Base-by-base conservation (phyloP, 2,329 filamentous ascomycete genomes). In the Diplodia intermedia region DNA sequence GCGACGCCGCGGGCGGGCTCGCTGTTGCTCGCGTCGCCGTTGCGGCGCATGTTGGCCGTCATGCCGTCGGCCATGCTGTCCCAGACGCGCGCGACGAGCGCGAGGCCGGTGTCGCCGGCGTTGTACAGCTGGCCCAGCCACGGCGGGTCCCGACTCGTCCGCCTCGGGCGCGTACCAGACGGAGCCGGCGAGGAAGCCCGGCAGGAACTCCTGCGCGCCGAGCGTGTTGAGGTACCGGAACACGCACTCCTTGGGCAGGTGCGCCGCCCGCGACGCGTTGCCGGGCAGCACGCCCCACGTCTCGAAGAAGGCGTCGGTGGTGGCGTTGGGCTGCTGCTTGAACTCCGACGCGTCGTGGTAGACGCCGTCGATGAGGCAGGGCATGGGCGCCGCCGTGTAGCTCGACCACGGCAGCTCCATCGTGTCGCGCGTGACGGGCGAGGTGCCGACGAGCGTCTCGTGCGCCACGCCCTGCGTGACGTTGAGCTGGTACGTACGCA, bases 161-260 rank as follows among this genome's bases (percentile, higher is more conserved):
- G 20, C 43, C 8, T 47, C 43, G n/a, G 43, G 8, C n/a, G 18
- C 43, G 7, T n/a, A 20, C 8, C 18, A n/a, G 43, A 47, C 43
- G 43, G 8, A 47, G 56, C 56, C 38, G 23, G 38, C 9, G 12
- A 61, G 56, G 56, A 47, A 61, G 38, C 5, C 8, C 12, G 56
- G 36, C 14, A 61, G 38, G 38, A 29, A 47, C 15, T 61, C 20
- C 18, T 47, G 56, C 8, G 43, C 12, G 20, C 38, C 38, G 14
- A 61, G 23, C 7, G 56, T 29, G 56, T 12, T 26, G 14, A 9
- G 7, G 20, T 31, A 61, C 18, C 18, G 4, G 26, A n/a, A 61
- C 12, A 29, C 2, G 56, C 56, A 61, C 33, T 61, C 56, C 26
- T 61, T 61, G 38, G 56, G 56, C 18, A 61, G 56, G 4, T 18